phyloP scores from a whole-genome alignment of 371 early-diverging fungal species.

The Basidiobolus meristosporus region DNA sequence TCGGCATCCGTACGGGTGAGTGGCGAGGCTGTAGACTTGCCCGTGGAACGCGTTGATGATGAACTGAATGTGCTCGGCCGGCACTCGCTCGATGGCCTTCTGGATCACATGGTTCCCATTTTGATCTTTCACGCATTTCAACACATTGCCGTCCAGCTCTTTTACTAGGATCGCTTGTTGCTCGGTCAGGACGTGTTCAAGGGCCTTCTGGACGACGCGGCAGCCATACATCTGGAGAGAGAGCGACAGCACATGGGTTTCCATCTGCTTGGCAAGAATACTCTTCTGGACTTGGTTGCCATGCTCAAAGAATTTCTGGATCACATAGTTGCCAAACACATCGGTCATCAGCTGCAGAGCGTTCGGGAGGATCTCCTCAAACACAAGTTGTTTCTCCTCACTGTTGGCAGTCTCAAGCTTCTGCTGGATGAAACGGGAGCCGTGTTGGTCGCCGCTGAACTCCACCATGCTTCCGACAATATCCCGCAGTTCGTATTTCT shows the following conservation, averaged over 20 bases:
- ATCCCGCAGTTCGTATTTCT: conserved; percentile 86
- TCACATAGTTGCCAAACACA: conserved; percentile 99
- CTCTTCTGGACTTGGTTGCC: conserved; percentile 80
- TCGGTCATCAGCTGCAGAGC: conserved; percentile 94
- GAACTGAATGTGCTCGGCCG: conserved; percentile 81
- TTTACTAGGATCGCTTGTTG: conserved; percentile 79
- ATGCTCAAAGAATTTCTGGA: conserved; percentile 98
- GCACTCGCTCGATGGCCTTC: conserved; percentile 96
- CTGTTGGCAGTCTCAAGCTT: conserved; percentile 83
- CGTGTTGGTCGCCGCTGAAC: conserved; percentile 98
- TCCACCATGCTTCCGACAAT: conserved; percentile 88
- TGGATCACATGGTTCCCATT: conserved; percentile 99
- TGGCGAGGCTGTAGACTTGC: conserved; percentile 89
- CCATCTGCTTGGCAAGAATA: conserved; percentile 78
- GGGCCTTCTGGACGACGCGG: conserved; percentile 97
- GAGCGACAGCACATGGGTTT: conserved; percentile 79
- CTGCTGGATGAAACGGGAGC: conserved; percentile 98
- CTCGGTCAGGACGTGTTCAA: conserved; percentile 81
- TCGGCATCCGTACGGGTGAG: conserved; percentile 98
- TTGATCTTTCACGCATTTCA: conserved; percentile 98
- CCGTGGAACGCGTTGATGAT: conserved; percentile 95
- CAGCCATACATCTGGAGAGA: conserved; percentile 99
- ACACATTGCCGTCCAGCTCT: conserved; percentile 85
- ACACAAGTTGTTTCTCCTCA: conserved; percentile 94
- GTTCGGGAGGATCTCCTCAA: conserved; percentile 87